Base-by-base conservation (phyloP, 148 eudicot species). In the Chenopodium album region DNA sequence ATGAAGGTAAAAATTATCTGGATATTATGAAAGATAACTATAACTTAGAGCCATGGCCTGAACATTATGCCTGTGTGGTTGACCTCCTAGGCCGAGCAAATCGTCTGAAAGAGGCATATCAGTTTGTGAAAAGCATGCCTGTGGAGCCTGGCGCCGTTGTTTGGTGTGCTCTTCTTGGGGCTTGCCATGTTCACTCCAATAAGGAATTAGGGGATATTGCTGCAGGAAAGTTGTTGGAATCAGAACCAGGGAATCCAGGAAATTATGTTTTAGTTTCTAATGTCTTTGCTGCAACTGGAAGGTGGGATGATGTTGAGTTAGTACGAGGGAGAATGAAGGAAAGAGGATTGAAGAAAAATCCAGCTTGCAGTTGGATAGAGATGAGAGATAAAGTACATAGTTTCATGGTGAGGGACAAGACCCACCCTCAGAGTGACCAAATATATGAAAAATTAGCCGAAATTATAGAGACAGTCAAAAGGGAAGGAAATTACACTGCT, bases 321-420 rank as follows among this genome's bases (percentile, higher is more conserved):
- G 86, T 92, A 76, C 91, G 99, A 76, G 80, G 54, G 69, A 83
- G 54, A 82, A 95, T 95, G 98, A 91, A 88, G 82, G 83, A 62
- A 70, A 86, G 84, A 81, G 92, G 92, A 16, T 78, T 96, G 79
- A 92, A 88, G 88, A 96, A 96, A 89, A 92, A 90, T 73, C 99
- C 99, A 4, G 99, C 89, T 2, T 94, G 98, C 82, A 92, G 97
- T 86, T 96, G 99, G 98, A 92, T 96, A 46, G 95, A 94, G 85
- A 81, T 94, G 20, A 89, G 87, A 23, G 88, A 90, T 76, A 83
- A 85, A 72, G 88, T 92, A 44, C 99, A 96, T 85, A 89, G 87
- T 1, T 96, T 96, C 73, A 82, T 82, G 82, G 92, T 91, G 2
- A 87, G 95, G 73, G 99, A 96, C 81, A 89, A 73, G 76, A 89